Evolutionary conservation across 129 eudicot species (phyloP).

Genomic region (Saussurea involucrata): DNA sequence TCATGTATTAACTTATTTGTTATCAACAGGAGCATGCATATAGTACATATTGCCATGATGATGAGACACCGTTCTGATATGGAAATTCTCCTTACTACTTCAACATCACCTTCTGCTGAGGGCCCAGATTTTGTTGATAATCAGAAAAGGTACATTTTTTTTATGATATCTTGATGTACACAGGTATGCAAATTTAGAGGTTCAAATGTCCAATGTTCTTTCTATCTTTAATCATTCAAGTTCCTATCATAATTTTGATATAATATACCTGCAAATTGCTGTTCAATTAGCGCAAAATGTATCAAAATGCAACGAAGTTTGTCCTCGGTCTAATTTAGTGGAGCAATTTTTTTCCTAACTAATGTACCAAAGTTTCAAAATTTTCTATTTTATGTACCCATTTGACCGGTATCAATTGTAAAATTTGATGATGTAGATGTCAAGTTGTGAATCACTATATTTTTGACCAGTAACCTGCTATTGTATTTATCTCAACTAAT

Average conservation of each 20-base stretch:
- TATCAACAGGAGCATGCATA: conserved; percentile 43
- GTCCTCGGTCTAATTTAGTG: background rate
- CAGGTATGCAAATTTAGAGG: background rate
- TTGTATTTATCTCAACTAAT: background rate
- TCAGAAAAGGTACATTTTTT: conserved; percentile 53
- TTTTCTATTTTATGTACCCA: background rate
- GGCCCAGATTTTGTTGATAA: conserved; percentile 75
- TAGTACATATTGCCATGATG: conserved; percentile 32
- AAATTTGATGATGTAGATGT: background rate
- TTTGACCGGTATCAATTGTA: background rate
- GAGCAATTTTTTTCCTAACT: background rate
- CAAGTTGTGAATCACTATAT: background rate
- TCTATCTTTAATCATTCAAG: background rate
- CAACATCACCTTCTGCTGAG: conserved; percentile 89
- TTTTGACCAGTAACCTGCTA: background rate
- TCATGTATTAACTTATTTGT: background rate
- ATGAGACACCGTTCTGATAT: conserved; percentile 53
- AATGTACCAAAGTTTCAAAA: background rate
- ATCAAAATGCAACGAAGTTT: background rate
- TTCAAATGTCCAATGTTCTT: background rate
- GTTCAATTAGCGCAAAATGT: background rate
- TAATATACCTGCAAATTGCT: background rate
- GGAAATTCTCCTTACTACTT: conserved; percentile 64
- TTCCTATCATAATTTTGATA: background rate
- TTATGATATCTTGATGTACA: background rate